Evolutionary conservation across 257 asterid genomes (phyloP), one percentile per base, ranked within the genome.

Genomic region (Knoxia roxburghii): DNA sequence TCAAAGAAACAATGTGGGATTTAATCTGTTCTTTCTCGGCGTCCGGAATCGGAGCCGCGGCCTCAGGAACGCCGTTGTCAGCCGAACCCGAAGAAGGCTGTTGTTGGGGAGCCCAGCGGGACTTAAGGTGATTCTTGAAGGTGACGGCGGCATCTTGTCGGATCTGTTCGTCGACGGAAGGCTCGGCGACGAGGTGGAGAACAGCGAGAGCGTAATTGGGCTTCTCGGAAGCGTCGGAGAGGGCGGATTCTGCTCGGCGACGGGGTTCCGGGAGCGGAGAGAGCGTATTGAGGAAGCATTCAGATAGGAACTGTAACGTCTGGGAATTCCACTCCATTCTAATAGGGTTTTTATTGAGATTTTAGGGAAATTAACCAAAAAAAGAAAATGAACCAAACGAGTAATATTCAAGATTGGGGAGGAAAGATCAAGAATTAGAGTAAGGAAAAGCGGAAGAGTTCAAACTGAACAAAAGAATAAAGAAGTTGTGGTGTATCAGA

Each of bases 121-220:
- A 68, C 74, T 86, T 89, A 66, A 88, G 87, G 14, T 87, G 90
- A 80, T 93, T 93, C 64, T 93, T 93, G 67, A 93, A 93, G 85
- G 80, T 82, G 39, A 93, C 95, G 3, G 97, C 95, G 7, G 96
- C 99, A 4, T 96, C 77, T 54, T 84, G 97, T 32, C 99, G 95
- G 89, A 85, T 81, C 86, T 85, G 95, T 53, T 88, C 96, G 32
- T 88, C 95, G 41, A 94, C 87, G 1, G 95, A 59, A 14, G 89
- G 78, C 78, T 83, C 92, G 0, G 95, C 94, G 2, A 88, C 89
- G 30, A 90, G 89, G 30, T 86, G 89, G 77, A 93, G 99, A 27
- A 93, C 95, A 21, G 89, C 96, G n/a, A 88, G 84, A 6, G 83
- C 95, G 27, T 80, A 90, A 76, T 85, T 87, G 17, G 89, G 83